phyloP scores from a whole-genome alignment of 768 basidiomycete species.

The Nidularia sp. region DNA sequence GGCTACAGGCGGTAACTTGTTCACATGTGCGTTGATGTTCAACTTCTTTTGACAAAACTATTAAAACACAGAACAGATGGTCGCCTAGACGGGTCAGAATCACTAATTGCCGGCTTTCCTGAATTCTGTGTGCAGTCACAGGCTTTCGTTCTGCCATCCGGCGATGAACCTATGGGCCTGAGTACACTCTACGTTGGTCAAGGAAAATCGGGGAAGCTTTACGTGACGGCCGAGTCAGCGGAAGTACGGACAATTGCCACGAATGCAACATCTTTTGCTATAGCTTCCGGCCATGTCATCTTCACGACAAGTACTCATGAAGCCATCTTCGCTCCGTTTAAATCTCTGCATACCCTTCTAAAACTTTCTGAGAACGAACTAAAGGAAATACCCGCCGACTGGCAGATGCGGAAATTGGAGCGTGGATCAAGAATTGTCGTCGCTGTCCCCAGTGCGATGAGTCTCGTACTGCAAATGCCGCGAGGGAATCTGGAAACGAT shows the following conservation, averaged over 20 bases:
- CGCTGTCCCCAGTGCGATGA: conserved; percentile 84
- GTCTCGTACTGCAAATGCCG: conserved; percentile 94
- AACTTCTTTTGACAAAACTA: no score
- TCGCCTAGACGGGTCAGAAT: no score
- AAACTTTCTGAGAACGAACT: conserved; percentile 18
- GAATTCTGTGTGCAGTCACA: conserved; percentile 55
- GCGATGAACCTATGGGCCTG: background rate
- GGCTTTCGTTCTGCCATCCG: conserved; percentile 13
- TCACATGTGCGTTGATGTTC: background rate
- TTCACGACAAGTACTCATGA: conserved; percentile 85
- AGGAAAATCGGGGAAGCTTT: conserved; percentile 61
- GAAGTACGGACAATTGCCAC: conserved; percentile 33
- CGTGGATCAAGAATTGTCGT: conserved; percentile 87
- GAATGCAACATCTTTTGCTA: conserved; percentile 68
- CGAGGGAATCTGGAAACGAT: conserved; percentile 96
- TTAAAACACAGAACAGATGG: no score
- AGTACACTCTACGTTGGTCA: conserved; percentile 54
- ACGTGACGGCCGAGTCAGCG: conserved; percentile 32
- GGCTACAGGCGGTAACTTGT: background rate
- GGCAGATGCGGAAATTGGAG: conserved; percentile 81
- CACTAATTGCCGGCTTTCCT: no score
- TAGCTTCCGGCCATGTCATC: conserved; percentile 74
- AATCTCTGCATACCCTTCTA: conserved; percentile 18
- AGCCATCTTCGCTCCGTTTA: conserved; percentile 66
- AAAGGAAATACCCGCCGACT: conserved; percentile 27